phyloP scores from a whole-genome alignment of 2,329 filamentous ascomycete genomes.

The Pseudomassariella vexata region DNA sequence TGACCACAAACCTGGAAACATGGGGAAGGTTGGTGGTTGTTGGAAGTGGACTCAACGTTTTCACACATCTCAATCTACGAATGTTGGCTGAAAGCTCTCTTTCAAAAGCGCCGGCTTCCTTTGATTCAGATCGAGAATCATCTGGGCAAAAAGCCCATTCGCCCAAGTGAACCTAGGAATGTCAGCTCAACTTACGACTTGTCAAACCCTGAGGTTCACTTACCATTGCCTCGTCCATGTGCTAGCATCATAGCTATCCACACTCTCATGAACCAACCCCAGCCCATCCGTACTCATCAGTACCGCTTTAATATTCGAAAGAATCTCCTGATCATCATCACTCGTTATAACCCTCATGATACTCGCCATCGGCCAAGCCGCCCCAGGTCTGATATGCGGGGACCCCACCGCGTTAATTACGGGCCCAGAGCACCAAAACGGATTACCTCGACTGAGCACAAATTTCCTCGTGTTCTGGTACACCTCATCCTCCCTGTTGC shows the following conservation, averaged over 20 bases:
- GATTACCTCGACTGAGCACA: constrained; percentile 65
- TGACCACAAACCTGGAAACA: too few relatives aligned
- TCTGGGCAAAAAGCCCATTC: constrained; percentile 28
- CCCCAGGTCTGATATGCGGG: constrained; percentile 53
- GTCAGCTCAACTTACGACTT: too few relatives aligned
- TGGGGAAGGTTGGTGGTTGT: too few relatives aligned
- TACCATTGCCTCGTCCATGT: constrained; percentile 34
- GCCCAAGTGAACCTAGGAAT: constrained; percentile 56
- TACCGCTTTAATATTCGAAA: constrained; percentile 25
- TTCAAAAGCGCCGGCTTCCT: constrained; percentile 63
- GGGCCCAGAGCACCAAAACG: constrained; percentile 59
- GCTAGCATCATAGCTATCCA: constrained; percentile 29
- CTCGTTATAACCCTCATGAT: constrained; percentile 72
- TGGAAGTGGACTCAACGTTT: too few relatives aligned
- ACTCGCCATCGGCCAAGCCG: constrained; percentile 84
- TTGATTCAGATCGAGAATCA: constrained; percentile 47
- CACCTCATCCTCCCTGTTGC: constrained; percentile 38
- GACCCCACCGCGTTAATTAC: constrained; percentile 47
- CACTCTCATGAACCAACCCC: constrained; percentile 36
- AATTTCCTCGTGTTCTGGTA: constrained; percentile 75
- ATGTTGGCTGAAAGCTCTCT: constrained; percentile 38
- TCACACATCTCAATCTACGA: not conserved
- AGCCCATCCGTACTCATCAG: constrained; percentile 24
- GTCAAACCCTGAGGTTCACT: not conserved
- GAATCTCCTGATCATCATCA: constrained; percentile 24